Evolutionary conservation across 345 rosid genomes (phyloP), one percentile per base, ranked within the genome.

Genomic region (Viola odorata): DNA sequence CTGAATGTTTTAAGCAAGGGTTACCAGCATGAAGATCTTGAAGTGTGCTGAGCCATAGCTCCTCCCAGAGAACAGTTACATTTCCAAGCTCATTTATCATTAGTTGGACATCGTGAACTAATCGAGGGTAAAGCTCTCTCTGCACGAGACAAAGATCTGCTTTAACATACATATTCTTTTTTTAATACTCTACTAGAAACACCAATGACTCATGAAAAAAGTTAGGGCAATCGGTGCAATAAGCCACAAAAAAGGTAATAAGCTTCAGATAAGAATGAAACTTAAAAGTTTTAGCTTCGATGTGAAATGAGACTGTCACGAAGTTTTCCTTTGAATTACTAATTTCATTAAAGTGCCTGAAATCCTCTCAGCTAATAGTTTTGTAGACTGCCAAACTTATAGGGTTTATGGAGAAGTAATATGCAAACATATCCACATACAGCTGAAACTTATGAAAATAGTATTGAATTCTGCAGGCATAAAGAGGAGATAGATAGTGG

Each of bases 61-160:
- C 98, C 80, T 91, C 98, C 98, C 98, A 91, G 52, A 91, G 94
- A 69, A 91, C 96, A 61, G 98, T 88, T 55, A 86, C 83, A 73
- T 88, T 91, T 56, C 79, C 91, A 58, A 91, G 96, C 67, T 91
- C 96, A 71, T 78, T 82, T 64, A 91, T 85, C 96, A 91, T 81
- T 60, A 91, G 94, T 72, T 88, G 94, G 69, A 91, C 98, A 76
- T 86, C 96, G 77, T 88, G 88, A 74, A 91, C 78, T 73, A 91
- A 77, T 79, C 85, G 84, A 41, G 96, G 98, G 68, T 88, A 89
- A 50, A 83, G 82, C 58, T 83, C 85, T 60, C 70, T 79, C 98
- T 91, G 96, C 81, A 84, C 37, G 71, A 44, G 37, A 69, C 51
- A 69, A 63, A 44, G 67, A 50, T 53, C 57, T 51, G 63, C 49